Conservation (phyloP, 768 basidiomycete species). For the Imleria badia region DNA sequence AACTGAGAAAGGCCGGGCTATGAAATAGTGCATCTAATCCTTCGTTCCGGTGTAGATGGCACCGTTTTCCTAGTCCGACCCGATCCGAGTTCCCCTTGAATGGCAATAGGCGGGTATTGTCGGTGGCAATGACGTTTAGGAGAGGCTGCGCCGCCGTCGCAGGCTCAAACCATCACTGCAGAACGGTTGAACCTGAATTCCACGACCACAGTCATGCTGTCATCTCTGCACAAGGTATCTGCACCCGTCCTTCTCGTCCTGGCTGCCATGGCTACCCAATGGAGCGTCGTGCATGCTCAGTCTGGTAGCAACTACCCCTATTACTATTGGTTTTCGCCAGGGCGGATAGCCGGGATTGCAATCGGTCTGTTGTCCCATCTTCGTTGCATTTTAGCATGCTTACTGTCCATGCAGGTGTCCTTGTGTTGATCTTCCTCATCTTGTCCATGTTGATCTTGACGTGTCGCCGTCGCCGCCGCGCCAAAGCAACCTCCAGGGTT, state of each 20-base stretch:
- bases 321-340: slow-evolving; percentile 24
- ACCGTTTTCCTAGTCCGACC: too few species aligned
- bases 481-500: not conserved
- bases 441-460: not conserved
- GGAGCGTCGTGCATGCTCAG: slow-evolving; percentile 15
- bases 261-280: slow-evolving; percentile 1
- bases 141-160: not conserved
- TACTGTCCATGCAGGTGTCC: slow-evolving; percentile 5
- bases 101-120: too few species aligned
- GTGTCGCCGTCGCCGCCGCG: slow-evolving; percentile 8
- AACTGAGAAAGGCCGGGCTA: too few species aligned
- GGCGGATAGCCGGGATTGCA: slow-evolving; percentile 25
- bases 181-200: too few species aligned
- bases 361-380: slow-evolving; percentile 20
- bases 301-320: not conserved
- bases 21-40: too few species aligned
- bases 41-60: too few species aligned
- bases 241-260: not conserved
- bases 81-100: too few species aligned
- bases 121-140: not conserved
- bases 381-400: not conserved
- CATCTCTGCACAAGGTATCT: not conserved
- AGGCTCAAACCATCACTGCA: too few species aligned
- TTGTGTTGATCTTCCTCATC: slow-evolving; percentile 12
- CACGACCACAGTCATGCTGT: too few species aligned